These are phyloP conservation scores for Xylariaceae sp. DNA, from an alignment of 2,329 filamentous ascomycete genomes.

Conservation along the genomic window DNA sequence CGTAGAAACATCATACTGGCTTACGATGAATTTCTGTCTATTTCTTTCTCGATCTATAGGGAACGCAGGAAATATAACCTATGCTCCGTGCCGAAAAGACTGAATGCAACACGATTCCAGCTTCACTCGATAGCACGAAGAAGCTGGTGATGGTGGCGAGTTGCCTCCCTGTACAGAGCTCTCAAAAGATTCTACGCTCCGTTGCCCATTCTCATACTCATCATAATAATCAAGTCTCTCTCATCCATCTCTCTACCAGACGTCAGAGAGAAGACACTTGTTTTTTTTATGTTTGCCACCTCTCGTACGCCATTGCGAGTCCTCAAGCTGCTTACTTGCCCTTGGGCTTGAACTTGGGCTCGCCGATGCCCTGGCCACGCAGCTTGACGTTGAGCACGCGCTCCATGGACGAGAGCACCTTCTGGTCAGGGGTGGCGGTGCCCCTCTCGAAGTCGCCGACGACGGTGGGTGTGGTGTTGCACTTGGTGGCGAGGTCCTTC, in stretches of 20 bases:
- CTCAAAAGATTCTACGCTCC: too few species aligned
- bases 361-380: slow-evolving; percentile 78
- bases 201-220: background rate
- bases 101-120: too few species aligned
- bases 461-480: slow-evolving; percentile 77
- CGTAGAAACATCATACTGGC: background rate
- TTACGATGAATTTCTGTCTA: background rate
- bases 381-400: slow-evolving; percentile 83
- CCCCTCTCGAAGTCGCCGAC: slow-evolving; percentile 85
- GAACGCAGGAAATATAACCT: background rate
- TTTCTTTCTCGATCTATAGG: slow-evolving; percentile 15
- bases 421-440: slow-evolving; percentile 74
- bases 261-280: too few species aligned
- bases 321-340: slow-evolving; percentile 45
- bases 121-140: too few species aligned
- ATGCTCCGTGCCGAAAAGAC: background rate
- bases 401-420: slow-evolving; percentile 75
- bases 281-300: background rate
- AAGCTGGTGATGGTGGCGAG: too few species aligned
- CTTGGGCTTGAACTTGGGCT: slow-evolving; percentile 73
- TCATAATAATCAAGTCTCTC: background rate
- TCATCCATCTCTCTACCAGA: background rate
- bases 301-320: background rate
- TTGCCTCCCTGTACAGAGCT: too few species aligned
- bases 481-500: slow-evolving; percentile 79